Base-by-base conservation (phyloP, 1,139 yeast genomes). In the Torulaspora globosa region DNA sequence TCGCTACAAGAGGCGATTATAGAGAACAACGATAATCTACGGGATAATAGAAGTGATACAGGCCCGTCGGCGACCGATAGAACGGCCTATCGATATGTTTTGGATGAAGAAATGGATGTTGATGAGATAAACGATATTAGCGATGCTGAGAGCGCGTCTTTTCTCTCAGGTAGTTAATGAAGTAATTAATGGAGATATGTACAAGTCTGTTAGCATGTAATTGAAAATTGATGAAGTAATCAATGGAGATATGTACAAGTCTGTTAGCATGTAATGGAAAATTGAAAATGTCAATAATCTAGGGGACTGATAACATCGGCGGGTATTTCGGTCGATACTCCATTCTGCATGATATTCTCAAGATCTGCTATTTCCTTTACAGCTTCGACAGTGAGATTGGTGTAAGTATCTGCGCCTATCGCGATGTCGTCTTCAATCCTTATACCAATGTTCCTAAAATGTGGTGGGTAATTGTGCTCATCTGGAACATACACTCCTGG, bases 391-490 rank as follows among this genome's bases (percentile, higher is more conserved):
- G 96, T 84, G 54, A 92, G 71, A 42, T 81, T 80, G 16, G 81
- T 83, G 54, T 74, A 75, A 2, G 68, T 66, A 16, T 72, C 69
- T 27, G 75, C 67, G 0, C 94, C 95, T 24, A 92, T 82, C 0
- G 85, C 92, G 27, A 86, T 74, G 63, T 92, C 92, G 68, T 94
- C 99, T 65, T 94, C 99, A 29, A 94, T 85, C 58, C 99, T 79
- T 21, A 94, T 84, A 1, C 98, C 99, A 49, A 94, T 84, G 18
- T 94, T 94, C 57, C 88, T 84, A 69, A 78, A 90, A 58, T 80
- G 80, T 53, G 77, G 74, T 33, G 98, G 97, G 76, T 82, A 90
- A 51, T 72, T 73, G 37, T 70, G 69, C 49, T 75, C 76, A 54
- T 74, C 71, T 0, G 97, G 97, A 36, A 94, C 78, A 63, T 92